phyloP scores from a whole-genome alignment of 2,329 filamentous ascomycete species.

The Aspergillus sp. region DNA sequence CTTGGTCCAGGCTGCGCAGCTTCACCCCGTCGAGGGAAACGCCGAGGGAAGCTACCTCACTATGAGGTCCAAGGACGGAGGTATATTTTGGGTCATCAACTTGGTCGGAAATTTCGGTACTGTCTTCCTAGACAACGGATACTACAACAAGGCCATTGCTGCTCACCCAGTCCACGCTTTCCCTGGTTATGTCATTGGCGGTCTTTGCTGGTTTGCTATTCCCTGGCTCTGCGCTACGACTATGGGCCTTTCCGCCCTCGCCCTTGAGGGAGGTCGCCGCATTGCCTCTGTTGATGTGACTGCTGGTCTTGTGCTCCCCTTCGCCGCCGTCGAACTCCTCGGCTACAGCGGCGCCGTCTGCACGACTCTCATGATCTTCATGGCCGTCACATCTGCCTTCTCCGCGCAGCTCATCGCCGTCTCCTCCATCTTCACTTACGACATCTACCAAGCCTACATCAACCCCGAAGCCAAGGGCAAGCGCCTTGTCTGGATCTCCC shows the following conservation, averaged over 20 bases:
- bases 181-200: constrained; percentile 85
- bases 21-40: constrained; percentile 80
- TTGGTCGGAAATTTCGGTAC: constrained; percentile 67
- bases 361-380: constrained; percentile 81
- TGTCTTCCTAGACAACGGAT: constrained; percentile 83
- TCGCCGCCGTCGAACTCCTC: constrained; percentile 80
- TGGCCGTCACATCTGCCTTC: constrained; percentile 85
- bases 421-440: constrained; percentile 85
- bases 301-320: constrained; percentile 82
- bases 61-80: constrained; percentile 79
- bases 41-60: constrained; percentile 81
- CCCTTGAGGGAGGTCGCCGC: constrained; percentile 75
- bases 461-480: constrained; percentile 76
- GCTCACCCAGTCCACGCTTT: constrained; percentile 83
- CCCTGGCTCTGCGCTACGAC: constrained; percentile 89
- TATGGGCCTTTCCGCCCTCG: constrained; percentile 80
- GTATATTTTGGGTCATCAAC: constrained; percentile 91
- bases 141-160: constrained; percentile 93
- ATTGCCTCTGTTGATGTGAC: constrained; percentile 76
- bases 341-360: constrained; percentile 80
- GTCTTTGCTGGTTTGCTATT: constrained; percentile 89
- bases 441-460: constrained; percentile 86
- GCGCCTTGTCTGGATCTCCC: constrained; percentile 78
- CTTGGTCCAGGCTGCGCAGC: constrained; percentile 67
- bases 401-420: constrained; percentile 86